phyloP scores from a whole-genome alignment of 129 eudicot species.

The Cynara cardunculus region DNA sequence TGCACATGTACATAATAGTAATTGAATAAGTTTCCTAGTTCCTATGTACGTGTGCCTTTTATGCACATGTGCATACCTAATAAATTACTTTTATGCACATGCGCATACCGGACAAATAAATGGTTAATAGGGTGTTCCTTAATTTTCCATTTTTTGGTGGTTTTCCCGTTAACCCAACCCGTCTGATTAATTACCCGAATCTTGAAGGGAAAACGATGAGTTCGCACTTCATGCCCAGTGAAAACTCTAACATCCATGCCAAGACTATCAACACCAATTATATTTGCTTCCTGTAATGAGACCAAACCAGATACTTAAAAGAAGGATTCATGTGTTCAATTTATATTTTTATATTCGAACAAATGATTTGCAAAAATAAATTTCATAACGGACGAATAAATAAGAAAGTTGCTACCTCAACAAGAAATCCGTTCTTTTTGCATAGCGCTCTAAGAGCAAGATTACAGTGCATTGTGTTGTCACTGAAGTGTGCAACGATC shows the following conservation, averaged over 20 bases:
- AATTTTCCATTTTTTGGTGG: too few relatives aligned
- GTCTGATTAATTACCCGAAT: slow-evolving; percentile 40
- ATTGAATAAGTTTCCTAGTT: too few relatives aligned
- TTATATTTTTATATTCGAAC: neutral
- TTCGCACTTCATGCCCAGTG: slow-evolving; percentile 63
- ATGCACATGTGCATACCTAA: too few relatives aligned
- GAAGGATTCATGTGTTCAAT: neutral
- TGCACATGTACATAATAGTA: too few relatives aligned
- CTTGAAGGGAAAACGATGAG: slow-evolving; percentile 82
- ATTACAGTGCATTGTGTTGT: slow-evolving; percentile 32
- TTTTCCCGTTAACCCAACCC: too few relatives aligned
- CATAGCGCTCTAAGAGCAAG: slow-evolving; percentile 70
- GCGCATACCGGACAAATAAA: too few relatives aligned
- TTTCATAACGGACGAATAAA: neutral
- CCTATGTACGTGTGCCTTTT: too few relatives aligned
- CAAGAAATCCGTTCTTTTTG: slow-evolving; percentile 65
- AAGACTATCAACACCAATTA: slow-evolving; percentile 74
- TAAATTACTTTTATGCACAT: too few relatives aligned
- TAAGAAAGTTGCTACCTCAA: slow-evolving; percentile 45
- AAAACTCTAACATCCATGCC: slow-evolving; percentile 74
- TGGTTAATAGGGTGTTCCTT: too few relatives aligned
- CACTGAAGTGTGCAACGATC: slow-evolving; percentile 47
- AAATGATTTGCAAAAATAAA: neutral
- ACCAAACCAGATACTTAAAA: neutral
- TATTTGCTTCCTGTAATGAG: slow-evolving; percentile 52